phyloP scores from a whole-genome alignment of 2,329 filamentous ascomycete species.

The Ceratocystis colombiana region DNA sequence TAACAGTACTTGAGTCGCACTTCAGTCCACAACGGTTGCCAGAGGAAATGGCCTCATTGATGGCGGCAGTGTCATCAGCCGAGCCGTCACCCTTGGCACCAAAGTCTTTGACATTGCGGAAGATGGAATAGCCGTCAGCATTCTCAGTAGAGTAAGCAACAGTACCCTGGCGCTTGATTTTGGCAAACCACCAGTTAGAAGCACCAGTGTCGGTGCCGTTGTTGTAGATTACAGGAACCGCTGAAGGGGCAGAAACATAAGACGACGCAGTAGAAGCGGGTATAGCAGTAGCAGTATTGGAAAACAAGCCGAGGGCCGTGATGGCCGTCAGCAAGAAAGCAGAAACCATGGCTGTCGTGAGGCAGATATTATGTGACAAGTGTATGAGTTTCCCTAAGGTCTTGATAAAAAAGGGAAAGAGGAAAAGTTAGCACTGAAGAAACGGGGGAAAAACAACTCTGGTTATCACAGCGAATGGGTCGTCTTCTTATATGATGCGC shows the following conservation, averaged over 20 bases:
- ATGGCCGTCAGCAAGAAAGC: slow-evolving; percentile 24
- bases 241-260: slow-evolving; percentile 22
- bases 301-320: slow-evolving; percentile 25
- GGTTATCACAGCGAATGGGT: not conserved
- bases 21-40: slow-evolving; percentile 68
- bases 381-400: slow-evolving; percentile 10
- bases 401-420: slow-evolving; percentile 6
- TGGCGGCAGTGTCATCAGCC: slow-evolving; percentile 78
- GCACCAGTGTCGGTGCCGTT: slow-evolving; percentile 31
- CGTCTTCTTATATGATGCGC: not conserved
- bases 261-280: slow-evolving; percentile 17
- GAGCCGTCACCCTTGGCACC: slow-evolving; percentile 57
- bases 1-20: slow-evolving; percentile 75
- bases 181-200: slow-evolving; percentile 60
- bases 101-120: slow-evolving; percentile 66
- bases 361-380: slow-evolving; percentile 14
- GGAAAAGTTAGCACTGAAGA: not conserved
- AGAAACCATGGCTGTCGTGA: slow-evolving; percentile 21
- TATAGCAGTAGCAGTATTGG: slow-evolving; percentile 20
- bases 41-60: slow-evolving; percentile 72
- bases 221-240: slow-evolving; percentile 9
- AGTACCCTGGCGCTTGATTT: slow-evolving; percentile 57
- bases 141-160: slow-evolving; percentile 47
- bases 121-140: slow-evolving; percentile 54
- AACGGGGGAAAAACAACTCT: not conserved